These are phyloP conservation scores for Amylocarpus encephaloides DNA, from an alignment of 2,329 filamentous ascomycete species.

Conservation along the genomic window DNA sequence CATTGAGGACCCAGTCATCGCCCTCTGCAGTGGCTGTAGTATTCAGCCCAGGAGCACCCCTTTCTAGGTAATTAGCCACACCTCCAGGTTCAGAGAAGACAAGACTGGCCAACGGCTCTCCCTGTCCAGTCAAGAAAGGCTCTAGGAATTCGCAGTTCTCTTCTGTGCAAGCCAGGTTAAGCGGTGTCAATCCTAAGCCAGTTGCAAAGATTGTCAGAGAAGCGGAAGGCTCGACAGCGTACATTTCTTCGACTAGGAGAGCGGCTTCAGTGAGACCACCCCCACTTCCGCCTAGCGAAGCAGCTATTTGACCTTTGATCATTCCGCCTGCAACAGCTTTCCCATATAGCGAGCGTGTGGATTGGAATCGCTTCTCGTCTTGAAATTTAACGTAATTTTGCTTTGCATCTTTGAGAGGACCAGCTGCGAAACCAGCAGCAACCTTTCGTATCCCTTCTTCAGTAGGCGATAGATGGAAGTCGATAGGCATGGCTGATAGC, in stretches of 20 bases:
- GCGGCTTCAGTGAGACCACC: slow-evolving; percentile 41
- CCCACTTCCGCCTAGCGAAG: slow-evolving; percentile 38
- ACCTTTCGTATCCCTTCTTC: too few species aligned
- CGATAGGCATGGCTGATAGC: too few species aligned
- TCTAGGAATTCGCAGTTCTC: slow-evolving; percentile 38
- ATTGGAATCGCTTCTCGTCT: slow-evolving; percentile 36
- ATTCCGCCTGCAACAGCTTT: slow-evolving; percentile 37
- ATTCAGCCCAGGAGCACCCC: slow-evolving; percentile 39
- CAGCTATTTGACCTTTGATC: slow-evolving; percentile 41
- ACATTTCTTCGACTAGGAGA: slow-evolving; percentile 46
- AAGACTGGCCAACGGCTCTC: slow-evolving; percentile 42
- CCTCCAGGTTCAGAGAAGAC: slow-evolving; percentile 46
- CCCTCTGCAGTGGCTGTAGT: slow-evolving; percentile 42
- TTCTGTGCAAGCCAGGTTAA: slow-evolving; percentile 38
- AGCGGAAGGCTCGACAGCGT: slow-evolving; percentile 42
- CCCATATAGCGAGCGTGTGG: slow-evolving; percentile 40
- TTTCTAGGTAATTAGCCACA: slow-evolving; percentile 44
- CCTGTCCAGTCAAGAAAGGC: slow-evolving; percentile 40
- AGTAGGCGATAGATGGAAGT: too few species aligned
- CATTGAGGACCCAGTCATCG: slow-evolving; percentile 44
- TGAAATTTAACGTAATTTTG: neutral
- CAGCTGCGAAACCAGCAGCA: too few species aligned
- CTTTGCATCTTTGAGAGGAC: neutral
- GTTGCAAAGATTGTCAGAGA: slow-evolving; percentile 45
- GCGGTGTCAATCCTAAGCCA: slow-evolving; percentile 44